Evolutionary conservation across 2,329 filamentous ascomycete species (phyloP).

Genomic region (Fusarium nodosum): DNA sequence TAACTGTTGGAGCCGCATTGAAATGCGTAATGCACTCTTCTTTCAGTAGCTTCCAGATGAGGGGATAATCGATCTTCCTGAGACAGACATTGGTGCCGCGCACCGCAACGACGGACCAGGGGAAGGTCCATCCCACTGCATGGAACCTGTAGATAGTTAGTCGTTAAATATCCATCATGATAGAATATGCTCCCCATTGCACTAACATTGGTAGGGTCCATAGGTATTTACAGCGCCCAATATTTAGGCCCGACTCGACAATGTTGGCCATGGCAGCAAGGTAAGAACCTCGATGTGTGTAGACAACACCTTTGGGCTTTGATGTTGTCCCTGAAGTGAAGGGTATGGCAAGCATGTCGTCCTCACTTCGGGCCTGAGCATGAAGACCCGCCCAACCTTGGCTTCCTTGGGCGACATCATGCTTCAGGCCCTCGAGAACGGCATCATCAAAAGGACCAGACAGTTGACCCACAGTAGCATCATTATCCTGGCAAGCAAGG

Average conservation of each 20-base stretch:
- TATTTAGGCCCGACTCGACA: conserved; percentile 87
- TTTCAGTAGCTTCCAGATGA: conserved; percentile 91
- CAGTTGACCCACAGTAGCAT: conserved; percentile 78
- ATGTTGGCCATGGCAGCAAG: conserved; percentile 87
- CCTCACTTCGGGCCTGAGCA: conserved; percentile 78
- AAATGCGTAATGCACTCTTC: conserved; percentile 93
- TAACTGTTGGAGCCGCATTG: conserved; percentile 95
- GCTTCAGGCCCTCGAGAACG: conserved; percentile 81
- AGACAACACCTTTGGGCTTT: conserved; percentile 91
- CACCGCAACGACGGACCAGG: conserved; percentile 93
- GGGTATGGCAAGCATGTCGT: conserved; percentile 85
- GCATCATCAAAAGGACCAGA: conserved; percentile 87
- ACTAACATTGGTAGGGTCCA: conserved; percentile 95
- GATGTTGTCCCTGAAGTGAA: conserved; percentile 97
- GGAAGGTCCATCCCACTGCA: conserved; percentile 85
- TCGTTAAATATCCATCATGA: background rate
- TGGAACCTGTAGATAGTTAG: conserved; percentile 66
- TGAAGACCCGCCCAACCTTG: conserved; percentile 84
- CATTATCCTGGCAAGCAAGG: conserved; percentile 74
- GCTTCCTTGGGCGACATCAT: conserved; percentile 75
- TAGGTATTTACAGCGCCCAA: conserved; percentile 81
- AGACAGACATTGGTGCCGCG: conserved; percentile 96
- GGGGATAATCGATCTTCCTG: conserved; percentile 92
- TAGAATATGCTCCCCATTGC: conserved; percentile 24
- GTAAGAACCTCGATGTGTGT: conserved; percentile 89